Percentiles rank a stretch among this genome's conserved stretches.
phyloP scores from a whole-genome alignment of 2,329 filamentous ascomycete species.

The Penicillium oxalicum region DNA sequence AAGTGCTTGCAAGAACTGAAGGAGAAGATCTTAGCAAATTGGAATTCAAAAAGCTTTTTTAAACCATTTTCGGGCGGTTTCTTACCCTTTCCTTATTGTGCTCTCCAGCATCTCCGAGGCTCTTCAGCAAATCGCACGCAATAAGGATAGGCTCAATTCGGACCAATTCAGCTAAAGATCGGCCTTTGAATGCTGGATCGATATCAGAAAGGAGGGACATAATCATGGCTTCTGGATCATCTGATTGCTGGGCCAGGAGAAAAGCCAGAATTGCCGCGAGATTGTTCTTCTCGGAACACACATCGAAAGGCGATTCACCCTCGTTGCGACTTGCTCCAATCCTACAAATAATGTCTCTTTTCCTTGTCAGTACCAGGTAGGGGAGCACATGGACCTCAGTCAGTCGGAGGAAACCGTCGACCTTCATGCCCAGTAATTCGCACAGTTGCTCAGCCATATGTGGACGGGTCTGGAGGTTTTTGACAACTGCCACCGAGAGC shows the following conservation, averaged over 20 bases:
- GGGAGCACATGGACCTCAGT: slow-evolving; percentile 80
- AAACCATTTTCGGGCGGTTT: neutral
- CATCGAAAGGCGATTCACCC: slow-evolving; percentile 52
- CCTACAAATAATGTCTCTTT: slow-evolving; percentile 69
- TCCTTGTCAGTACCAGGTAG: slow-evolving; percentile 73
- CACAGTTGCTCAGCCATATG: slow-evolving; percentile 75
- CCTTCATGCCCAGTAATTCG: slow-evolving; percentile 69
- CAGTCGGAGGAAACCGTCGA: slow-evolving; percentile 65
- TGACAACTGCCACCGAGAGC: slow-evolving; percentile 73
- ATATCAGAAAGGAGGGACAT: slow-evolving; percentile 64
- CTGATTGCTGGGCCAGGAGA: slow-evolving; percentile 55
- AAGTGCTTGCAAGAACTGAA: slow-evolving; percentile 47
- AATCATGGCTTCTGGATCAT: slow-evolving; percentile 61
- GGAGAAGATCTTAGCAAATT: neutral
- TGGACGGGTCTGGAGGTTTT: slow-evolving; percentile 73
- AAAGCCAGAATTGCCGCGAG: slow-evolving; percentile 54
- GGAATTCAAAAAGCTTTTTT: neutral
- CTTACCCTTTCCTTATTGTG: slow-evolving; percentile 52
- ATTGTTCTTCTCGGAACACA: slow-evolving; percentile 55
- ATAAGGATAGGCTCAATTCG: slow-evolving; percentile 68
- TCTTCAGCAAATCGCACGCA: slow-evolving; percentile 75
- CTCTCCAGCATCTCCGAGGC: slow-evolving; percentile 62
- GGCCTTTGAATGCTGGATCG: slow-evolving; percentile 62
- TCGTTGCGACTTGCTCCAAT: slow-evolving; percentile 65
- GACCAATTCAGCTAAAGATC: slow-evolving; percentile 62